Percentiles rank a stretch among this genome's conserved stretches.
These are phyloP conservation scores for Fusarium torreyae DNA, from an alignment of 2,329 filamentous ascomycete genomes.

Conservation along the genomic window DNA sequence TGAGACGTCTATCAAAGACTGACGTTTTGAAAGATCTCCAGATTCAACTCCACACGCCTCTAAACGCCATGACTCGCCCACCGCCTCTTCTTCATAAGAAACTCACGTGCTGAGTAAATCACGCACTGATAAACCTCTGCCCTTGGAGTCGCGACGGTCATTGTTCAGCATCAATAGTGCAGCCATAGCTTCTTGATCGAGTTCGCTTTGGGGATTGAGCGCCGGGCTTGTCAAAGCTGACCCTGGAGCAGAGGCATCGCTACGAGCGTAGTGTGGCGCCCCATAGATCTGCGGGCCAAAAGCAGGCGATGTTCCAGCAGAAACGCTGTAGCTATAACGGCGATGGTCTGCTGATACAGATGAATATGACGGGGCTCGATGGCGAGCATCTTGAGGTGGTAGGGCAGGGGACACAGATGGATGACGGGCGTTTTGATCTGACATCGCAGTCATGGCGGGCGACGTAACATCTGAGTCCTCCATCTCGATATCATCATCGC, in stretches of 20 bases:
- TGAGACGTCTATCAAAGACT: conserved; percentile 6
- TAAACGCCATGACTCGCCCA: conserved; percentile 14
- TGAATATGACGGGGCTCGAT: conserved; percentile 68
- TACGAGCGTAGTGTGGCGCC: conserved; percentile 57
- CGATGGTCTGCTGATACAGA: conserved; percentile 67
- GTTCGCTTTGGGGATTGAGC: conserved; percentile 68
- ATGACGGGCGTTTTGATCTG: conserved; percentile 55
- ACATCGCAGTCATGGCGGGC: conserved; percentile 59
- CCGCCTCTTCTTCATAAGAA: background rate
- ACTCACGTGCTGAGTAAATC: conserved; percentile 68
- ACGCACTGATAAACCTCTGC: conserved; percentile 68
- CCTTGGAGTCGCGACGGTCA: conserved; percentile 73
- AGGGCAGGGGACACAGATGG: conserved; percentile 69
- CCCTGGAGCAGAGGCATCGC: conserved; percentile 59
- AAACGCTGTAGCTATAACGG: conserved; percentile 65
- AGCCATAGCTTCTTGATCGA: conserved; percentile 85
- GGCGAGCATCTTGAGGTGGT: conserved; percentile 60
- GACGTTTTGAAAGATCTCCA: conserved; percentile 20
- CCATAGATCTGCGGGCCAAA: conserved; percentile 67
- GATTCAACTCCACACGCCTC: conserved; percentile 7
- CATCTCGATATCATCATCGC: conserved; percentile 72
- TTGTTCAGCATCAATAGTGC: conserved; percentile 90
- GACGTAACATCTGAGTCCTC: conserved; percentile 66
- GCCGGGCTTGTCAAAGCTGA: conserved; percentile 73
- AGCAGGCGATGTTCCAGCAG: conserved; percentile 69